Percentiles rank a stretch among this genome's conserved stretches.
phyloP scores from a whole-genome alignment of 208 protist species.

The Trypanosoma platydactyli region DNA sequence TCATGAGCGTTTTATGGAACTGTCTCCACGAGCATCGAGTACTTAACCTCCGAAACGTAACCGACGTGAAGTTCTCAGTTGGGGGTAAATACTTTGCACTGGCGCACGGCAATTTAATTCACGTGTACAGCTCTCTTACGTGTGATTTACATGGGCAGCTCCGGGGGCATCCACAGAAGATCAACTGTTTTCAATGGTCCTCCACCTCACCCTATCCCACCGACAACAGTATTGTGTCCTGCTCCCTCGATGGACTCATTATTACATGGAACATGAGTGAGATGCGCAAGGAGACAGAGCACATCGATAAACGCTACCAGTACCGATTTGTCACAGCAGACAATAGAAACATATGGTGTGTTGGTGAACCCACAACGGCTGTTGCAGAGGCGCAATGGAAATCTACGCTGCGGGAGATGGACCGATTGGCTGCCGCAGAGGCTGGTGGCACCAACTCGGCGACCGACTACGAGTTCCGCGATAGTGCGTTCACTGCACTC shows the following conservation, averaged over 20 bases:
- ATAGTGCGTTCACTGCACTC: slow-evolving; percentile 69
- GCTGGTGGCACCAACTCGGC: slow-evolving; percentile 19
- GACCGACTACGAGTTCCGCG: slow-evolving; percentile 79
- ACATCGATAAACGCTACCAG: slow-evolving; percentile 89
- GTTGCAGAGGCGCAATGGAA: slow-evolving; percentile 77
- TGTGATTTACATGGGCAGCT: slow-evolving; percentile 92
- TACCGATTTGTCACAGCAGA: slow-evolving; percentile 89
- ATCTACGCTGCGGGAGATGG: slow-evolving; percentile 89
- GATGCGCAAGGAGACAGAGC: slow-evolving; percentile 86
- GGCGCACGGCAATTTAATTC: slow-evolving; percentile 92
- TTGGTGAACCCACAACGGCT: slow-evolving; percentile 78
- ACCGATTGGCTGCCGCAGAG: slow-evolving; percentile 54
- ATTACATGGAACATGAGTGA: slow-evolving; percentile 92
- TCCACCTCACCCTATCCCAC: slow-evolving; percentile 84
- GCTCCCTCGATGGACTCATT: slow-evolving; percentile 93
- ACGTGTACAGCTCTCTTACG: slow-evolving; percentile 93
- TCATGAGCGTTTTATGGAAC: slow-evolving; percentile 95
- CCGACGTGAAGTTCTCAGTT: slow-evolving; percentile 89
- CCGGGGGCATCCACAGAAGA: slow-evolving; percentile 92
- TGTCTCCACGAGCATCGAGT: slow-evolving; percentile 83
- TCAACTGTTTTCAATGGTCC: slow-evolving; percentile 84
- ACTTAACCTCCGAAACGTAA: slow-evolving; percentile 89
- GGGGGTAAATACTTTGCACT: slow-evolving; percentile 95
- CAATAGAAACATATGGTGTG: slow-evolving; percentile 85
- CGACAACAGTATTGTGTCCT: slow-evolving; percentile 90